phyloP scores from a whole-genome alignment of 1,284 basidiomycete species.

The Apiotrichum mycotoxinovorans region DNA sequence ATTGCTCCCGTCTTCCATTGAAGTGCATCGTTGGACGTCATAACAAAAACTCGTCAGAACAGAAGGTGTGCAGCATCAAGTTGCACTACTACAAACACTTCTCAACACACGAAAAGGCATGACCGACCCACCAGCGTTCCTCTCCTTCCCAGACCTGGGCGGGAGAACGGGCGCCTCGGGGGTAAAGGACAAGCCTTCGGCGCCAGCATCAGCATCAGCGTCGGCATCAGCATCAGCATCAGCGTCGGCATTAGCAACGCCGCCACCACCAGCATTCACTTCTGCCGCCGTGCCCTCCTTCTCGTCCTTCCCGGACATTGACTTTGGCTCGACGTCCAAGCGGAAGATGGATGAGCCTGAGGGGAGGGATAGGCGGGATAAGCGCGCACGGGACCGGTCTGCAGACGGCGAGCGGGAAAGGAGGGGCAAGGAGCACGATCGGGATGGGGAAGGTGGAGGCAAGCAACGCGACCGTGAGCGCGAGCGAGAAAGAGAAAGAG shows the following conservation, averaged over 20 bases:
- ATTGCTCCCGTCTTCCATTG: too few relatives aligned
- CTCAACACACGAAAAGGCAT: not conserved
- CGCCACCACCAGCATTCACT: too few relatives aligned
- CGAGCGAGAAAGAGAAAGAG: too few relatives aligned
- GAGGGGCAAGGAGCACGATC: too few relatives aligned
- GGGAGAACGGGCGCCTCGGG: too few relatives aligned
- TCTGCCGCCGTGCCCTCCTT: conserved; percentile 9
- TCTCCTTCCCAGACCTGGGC: conserved; percentile 16
- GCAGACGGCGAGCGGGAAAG: too few relatives aligned
- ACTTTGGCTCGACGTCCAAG: not conserved
- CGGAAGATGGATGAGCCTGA: not conserved
- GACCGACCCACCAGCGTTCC: conserved; percentile 12
- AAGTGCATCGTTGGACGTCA: not conserved
- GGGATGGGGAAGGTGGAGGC: not conserved
- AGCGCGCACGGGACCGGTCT: not conserved
- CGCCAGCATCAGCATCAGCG: not conserved
- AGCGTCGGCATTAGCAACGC: too few relatives aligned
- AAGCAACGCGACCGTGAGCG: not conserved
- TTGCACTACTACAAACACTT: not conserved
- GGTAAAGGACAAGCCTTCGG: not conserved
- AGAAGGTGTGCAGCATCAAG: too few relatives aligned
- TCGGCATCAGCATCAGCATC: not conserved
- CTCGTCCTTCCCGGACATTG: conserved; percentile 22
- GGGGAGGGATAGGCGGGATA: too few relatives aligned
- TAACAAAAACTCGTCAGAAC: not conserved